Percentiles rank a stretch among this genome's conserved stretches.
phyloP scores from a whole-genome alignment of 208 protist species.

The Trypanosoma vivax region DNA sequence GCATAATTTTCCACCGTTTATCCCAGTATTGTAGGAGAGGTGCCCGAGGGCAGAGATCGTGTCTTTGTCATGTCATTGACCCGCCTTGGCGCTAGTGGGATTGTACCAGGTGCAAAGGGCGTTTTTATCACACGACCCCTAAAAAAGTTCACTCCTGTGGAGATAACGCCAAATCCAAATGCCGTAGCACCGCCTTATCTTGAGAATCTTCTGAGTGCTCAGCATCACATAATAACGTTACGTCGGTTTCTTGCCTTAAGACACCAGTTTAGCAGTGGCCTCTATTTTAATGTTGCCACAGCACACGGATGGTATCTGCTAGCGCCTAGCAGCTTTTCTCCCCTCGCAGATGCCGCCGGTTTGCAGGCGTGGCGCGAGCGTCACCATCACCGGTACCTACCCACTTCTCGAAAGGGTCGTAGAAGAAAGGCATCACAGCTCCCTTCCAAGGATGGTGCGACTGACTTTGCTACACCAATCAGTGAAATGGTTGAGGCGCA shows the following conservation, averaged over 20 bases:
- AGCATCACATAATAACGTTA: slow-evolving; percentile 41
- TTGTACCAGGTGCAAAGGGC: slow-evolving; percentile 39
- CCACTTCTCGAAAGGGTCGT: slow-evolving; percentile 1
- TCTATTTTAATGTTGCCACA: slow-evolving; percentile 52
- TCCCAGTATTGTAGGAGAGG: neutral
- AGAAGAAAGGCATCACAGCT: slow-evolving; percentile 5
- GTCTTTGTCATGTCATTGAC: slow-evolving; percentile 24
- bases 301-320: slow-evolving; percentile 64
- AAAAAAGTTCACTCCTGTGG: slow-evolving; percentile 74
- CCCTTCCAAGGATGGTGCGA: too few relatives aligned
- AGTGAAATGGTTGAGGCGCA: too few relatives aligned
- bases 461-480: too few relatives aligned
- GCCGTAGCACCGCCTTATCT: slow-evolving; percentile 41
- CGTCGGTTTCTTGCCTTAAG: slow-evolving; percentile 71
- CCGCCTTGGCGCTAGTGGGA: slow-evolving; percentile 36
- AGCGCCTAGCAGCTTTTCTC: slow-evolving; percentile 31
- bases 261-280: slow-evolving; percentile 43
- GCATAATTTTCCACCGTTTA: too few relatives aligned
- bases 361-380: slow-evolving; percentile 33
- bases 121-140: slow-evolving; percentile 45
- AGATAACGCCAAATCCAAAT: slow-evolving; percentile 28
- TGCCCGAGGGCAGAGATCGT: neutral
- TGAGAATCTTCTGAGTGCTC: slow-evolving; percentile 40
- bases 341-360: slow-evolving; percentile 27
- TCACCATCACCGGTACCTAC: slow-evolving; percentile 47